These are phyloP conservation scores for Chalciporus chontae DNA, from an alignment of 768 basidiomycete species.

Conservation along the genomic window DNA sequence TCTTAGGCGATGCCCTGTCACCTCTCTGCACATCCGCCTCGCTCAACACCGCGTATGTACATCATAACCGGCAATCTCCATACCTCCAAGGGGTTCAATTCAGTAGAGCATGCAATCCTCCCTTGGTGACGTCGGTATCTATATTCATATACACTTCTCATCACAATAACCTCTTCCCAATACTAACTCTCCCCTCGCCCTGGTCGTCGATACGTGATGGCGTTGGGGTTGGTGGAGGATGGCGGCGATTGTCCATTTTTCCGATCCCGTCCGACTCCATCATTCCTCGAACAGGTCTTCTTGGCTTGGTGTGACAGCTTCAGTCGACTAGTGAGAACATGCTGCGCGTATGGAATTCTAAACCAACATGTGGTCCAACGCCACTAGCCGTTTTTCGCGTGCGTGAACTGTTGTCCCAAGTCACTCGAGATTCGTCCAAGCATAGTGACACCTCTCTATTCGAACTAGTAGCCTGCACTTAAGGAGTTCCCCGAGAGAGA, in stretches of 20 bases:
- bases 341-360: conserved; percentile 10
- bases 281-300: not conserved
- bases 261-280: not conserved
- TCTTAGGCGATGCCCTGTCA: conserved; percentile 6
- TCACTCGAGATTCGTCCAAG: conserved; percentile 1
- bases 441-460: conserved; percentile 4
- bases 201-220: not conserved
- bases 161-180: not conserved
- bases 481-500: conserved; percentile 4
- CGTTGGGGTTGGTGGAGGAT: not conserved
- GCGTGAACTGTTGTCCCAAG: conserved; percentile 16
- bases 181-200: not conserved
- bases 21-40: not conserved
- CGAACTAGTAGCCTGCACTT: not conserved
- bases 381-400: conserved; percentile 31
- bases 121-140: conserved; percentile 1
- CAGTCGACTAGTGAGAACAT: conserved; percentile 7
- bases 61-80: not conserved
- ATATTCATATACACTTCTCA: not conserved
- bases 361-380: conserved; percentile 19
- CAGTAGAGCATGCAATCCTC: not conserved
- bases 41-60: not conserved
- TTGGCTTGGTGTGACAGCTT: not conserved
- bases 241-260: not conserved
- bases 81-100: not conserved